Conservation (phyloP, 1,139 yeast genomes). For the Casaregolazyma suthepensis region DNA sequence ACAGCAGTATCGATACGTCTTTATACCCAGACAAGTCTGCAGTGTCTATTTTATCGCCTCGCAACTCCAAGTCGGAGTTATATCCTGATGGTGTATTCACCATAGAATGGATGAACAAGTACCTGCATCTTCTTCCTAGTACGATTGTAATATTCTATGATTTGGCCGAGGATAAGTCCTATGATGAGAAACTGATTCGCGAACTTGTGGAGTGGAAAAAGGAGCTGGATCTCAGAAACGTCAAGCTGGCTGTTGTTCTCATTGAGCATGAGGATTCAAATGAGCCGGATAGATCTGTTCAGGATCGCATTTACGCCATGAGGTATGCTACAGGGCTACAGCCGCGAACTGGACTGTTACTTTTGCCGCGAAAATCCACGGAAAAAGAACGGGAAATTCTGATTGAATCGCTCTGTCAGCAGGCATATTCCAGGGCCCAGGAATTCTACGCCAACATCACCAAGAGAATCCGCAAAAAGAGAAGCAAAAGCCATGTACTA, state of each 20-base stretch:
- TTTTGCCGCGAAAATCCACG: conserved; percentile 36
- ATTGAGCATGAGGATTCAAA: conserved; percentile 30
- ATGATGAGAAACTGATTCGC: conserved; percentile 35
- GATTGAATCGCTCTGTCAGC: conserved; percentile 35
- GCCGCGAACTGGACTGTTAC: conserved; percentile 40
- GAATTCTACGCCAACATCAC: conserved; percentile 41
- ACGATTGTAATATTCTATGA: conserved; percentile 41
- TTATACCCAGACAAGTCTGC: conserved; percentile 27
- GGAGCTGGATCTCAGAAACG: conserved; percentile 30
- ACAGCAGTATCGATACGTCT: conserved; percentile 16
- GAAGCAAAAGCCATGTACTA: conserved; percentile 19
- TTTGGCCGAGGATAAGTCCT: conserved; percentile 27
- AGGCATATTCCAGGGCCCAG: conserved; percentile 35
- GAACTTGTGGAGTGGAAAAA: conserved; percentile 35
- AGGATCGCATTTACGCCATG: conserved; percentile 36
- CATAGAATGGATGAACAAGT: conserved; percentile 46
- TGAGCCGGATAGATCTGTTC: conserved; percentile 25
- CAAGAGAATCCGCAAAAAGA: conserved; percentile 34
- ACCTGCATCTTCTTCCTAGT: conserved; percentile 39
- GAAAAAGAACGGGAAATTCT: conserved; percentile 37
- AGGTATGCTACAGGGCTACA: conserved; percentile 40
- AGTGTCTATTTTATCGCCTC: conserved; percentile 39
- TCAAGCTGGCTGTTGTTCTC: conserved; percentile 32
- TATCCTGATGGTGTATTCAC: conserved; percentile 42
- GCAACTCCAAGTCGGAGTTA: conserved; percentile 33